phyloP scores from a whole-genome alignment of 2,329 filamentous ascomycete genomes.

The Penicillium sp. region DNA sequence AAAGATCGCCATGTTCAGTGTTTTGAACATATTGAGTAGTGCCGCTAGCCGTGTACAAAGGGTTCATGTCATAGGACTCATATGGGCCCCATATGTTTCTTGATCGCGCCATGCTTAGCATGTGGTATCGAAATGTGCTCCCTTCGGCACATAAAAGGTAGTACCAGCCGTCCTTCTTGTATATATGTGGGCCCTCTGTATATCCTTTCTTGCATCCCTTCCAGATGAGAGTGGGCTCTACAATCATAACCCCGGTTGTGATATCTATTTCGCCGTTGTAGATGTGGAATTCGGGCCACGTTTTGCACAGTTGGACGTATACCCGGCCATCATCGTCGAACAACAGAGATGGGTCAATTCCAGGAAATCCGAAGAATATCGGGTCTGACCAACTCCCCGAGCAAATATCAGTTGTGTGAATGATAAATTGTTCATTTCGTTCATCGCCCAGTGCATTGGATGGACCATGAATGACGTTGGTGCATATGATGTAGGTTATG shows the following conservation, averaged over 20 bases:
- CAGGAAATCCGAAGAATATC: constrained; percentile 39
- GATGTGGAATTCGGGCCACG: constrained; percentile 7
- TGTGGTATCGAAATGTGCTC: constrained; percentile 31
- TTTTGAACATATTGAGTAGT: constrained; percentile 50
- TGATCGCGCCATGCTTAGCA: constrained; percentile 33
- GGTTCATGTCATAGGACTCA: constrained; percentile 41
- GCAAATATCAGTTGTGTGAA: constrained; percentile 46
- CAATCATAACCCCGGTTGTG: constrained; percentile 2
- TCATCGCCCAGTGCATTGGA: constrained; percentile 6
- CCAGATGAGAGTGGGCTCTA: constrained; percentile 10
- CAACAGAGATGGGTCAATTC: constrained; percentile 50
- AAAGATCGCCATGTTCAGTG: constrained; percentile 58
- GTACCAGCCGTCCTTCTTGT: constrained; percentile 33
- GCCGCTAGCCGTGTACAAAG: constrained; percentile 44
- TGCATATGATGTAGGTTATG: too few relatives aligned
- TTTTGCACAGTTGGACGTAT: constrained; percentile 32
- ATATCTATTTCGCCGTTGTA: constrained; percentile 16
- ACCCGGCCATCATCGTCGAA: constrained; percentile 31
- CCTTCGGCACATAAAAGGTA: constrained; percentile 32
- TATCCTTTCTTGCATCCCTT: constrained; percentile 7
- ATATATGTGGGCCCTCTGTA: constrained; percentile 33
- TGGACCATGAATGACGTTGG: constrained; percentile 11
- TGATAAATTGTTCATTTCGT: constrained; percentile 32
- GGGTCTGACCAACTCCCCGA: constrained; percentile 48
- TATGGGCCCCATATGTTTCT: constrained; percentile 40